phyloP scores from a whole-genome alignment of 129 eudicot genomes.

The Ambrosia artemisiifolia region DNA sequence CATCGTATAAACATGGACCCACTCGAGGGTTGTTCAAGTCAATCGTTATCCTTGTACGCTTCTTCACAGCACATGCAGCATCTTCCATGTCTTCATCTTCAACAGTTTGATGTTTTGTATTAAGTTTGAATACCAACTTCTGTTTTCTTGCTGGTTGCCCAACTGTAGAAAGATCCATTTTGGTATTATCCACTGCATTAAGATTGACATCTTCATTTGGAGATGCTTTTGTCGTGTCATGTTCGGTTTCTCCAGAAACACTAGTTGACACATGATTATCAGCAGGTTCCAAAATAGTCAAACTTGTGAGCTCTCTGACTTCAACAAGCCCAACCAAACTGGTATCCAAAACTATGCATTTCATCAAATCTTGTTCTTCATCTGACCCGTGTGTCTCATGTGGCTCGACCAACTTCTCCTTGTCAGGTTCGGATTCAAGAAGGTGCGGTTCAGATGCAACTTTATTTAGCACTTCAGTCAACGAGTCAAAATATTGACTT shows the following conservation, averaged over 20 bases:
- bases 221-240: constrained; percentile 1
- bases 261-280: constrained; percentile 3
- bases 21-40: constrained; percentile 46
- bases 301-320: constrained; percentile 28
- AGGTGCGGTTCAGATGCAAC: constrained; percentile 49
- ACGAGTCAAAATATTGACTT: constrained; percentile 52
- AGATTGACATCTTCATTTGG: not conserved
- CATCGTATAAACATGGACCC: constrained; percentile 14
- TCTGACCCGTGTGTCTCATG: constrained; percentile 14
- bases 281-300: constrained; percentile 15
- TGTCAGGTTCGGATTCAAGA: constrained; percentile 38
- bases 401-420: constrained; percentile 17
- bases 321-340: constrained; percentile 27
- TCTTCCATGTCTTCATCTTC: constrained; percentile 15
- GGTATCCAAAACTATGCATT: constrained; percentile 41
- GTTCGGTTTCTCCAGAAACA: constrained; percentile 12
- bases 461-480: constrained; percentile 46
- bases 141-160: constrained; percentile 14
- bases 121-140: constrained; percentile 7
- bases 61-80: not conserved
- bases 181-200: not conserved
- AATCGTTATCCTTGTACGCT: constrained; percentile 18
- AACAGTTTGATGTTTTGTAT: constrained; percentile 8
- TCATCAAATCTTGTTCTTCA: constrained; percentile 10
- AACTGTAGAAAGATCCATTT: no score